These are phyloP conservation scores for Diaporthe ampelina DNA, from an alignment of 2,329 filamentous ascomycete species.

Conservation along the genomic window DNA sequence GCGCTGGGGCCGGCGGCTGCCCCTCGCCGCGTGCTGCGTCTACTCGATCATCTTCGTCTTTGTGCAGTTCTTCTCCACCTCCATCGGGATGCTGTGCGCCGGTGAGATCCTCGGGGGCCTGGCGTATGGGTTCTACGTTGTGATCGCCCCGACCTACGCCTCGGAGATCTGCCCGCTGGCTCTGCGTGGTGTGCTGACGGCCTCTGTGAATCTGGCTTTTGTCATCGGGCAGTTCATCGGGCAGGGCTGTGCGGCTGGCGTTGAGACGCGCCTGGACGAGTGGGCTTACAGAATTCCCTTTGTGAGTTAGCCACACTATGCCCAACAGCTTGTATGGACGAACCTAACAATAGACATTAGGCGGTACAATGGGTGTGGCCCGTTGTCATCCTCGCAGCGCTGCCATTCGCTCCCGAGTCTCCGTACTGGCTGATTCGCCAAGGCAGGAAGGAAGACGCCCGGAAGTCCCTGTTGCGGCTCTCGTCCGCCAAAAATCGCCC, in stretches of 20 bases:
- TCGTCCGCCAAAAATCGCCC: conserved; percentile 49
- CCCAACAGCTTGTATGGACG: rapidly evolving
- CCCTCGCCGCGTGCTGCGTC: conserved; percentile 50
- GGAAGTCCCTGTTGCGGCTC: conserved; percentile 51
- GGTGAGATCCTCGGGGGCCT: conserved; percentile 53
- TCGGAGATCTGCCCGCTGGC: conserved; percentile 50
- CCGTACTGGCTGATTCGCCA: conserved; percentile 60
- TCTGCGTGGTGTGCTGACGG: conserved; percentile 51
- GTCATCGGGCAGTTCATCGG: conserved; percentile 55
- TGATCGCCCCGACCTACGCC: conserved; percentile 53
- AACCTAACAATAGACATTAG: neutral
- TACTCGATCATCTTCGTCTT: conserved; percentile 53
- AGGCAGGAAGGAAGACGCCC: conserved; percentile 51
- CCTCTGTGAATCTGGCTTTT: conserved; percentile 30
- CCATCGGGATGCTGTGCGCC: conserved; percentile 48
- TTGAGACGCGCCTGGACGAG: conserved; percentile 52
- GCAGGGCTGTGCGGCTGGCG: conserved; percentile 49
- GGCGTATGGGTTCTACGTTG: conserved; percentile 51
- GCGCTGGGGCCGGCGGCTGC: conserved; percentile 51
- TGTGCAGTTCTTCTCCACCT: conserved; percentile 52
- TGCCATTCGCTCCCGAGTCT: conserved; percentile 57
- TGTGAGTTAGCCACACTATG: conserved; percentile 32
- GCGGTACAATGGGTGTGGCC: conserved; percentile 58
- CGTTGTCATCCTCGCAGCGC: conserved; percentile 49
- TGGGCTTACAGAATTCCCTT: conserved; percentile 56